Evolutionary conservation across 371 early-diverging fungal species (phyloP), one percentile per base, ranked within the genome.

Genomic region (Dichotomocladium elegans): DNA sequence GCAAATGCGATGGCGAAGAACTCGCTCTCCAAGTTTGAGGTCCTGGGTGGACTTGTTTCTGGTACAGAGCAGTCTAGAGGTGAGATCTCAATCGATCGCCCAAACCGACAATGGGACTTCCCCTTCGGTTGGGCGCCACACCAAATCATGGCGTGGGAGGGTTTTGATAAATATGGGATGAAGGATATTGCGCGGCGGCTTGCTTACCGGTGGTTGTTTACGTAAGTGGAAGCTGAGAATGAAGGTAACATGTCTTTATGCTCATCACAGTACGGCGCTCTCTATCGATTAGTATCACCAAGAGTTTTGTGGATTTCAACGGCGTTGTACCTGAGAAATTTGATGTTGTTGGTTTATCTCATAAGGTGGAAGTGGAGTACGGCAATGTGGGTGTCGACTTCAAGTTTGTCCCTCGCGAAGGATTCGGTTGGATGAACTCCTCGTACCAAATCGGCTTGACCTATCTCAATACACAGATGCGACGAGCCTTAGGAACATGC

Each of bases 351-450:
- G 77, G 81, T 46, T 78, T 96, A 74, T 89, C 93, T 15, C 98
- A 97, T 70, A 75, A 79, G 35, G 88, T 95, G 14, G 76, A 94
- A 49, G 98, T 95, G 4, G 98, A 97, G 72, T 95, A 95, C 58
- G 96, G 96, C 29, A 91, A 92, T 43, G 93, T 96, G 0, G 98
- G 98, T 3, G 79, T 86, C 0, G 96, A 96, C 59, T 96, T 96
- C 76, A 90, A 94, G 69, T 89, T 82, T 61, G 89, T 96, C n/a
- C 89, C 93, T 0, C 78, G 90, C 4, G 96, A 96, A 74, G 98
- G 98, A 1, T 97, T 97, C 68, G 98, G 96, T 10, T 97, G 96
- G 98, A 96, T 96, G 96, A 97, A 96, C 57, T 88, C 96, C 1
- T 86, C 85, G 14, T 90, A 86, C 67, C 88, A 92, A 70, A 82